Base-by-base conservation (phyloP, 2,329 filamentous ascomycete genomes). In the Hypoxylon sp. region DNA sequence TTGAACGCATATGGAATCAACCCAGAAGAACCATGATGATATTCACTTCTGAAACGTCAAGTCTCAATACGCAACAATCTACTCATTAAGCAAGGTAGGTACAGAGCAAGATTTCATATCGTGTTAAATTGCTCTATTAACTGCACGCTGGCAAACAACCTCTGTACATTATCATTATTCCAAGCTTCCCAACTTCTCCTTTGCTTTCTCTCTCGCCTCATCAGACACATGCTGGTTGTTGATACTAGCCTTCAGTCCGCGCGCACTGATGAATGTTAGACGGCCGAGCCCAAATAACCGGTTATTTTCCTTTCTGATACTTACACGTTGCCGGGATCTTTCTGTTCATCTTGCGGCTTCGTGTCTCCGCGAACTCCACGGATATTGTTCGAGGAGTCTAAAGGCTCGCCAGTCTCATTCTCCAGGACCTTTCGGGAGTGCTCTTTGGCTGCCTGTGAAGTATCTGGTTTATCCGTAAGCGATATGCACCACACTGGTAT, bases 321-420 rank as follows among this genome's bases (percentile, higher is more conserved):
- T 63, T 51, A 67, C 64, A 67, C 42, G 10, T 67, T 67, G 0
- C 55, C 56, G 1, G 50, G 50, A 31, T 66, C 58, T 24, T 67
- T 62, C 11, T 65, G 35, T 10, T 53, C 53, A 13, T 44, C 31
- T 27, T 64, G 53, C 2, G 21, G 2, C 2, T 46, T 44, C 13
- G 13, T 27, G 42, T 27, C 32, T 39, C 17, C 55, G 11, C 17
- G 42, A 24, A 44, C 47, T n/a, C 47, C 47, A 19, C 32, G 32
- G 4, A 54, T 11, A 11, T 57, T 52, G 56, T 66, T 62, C 19
- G 57, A 57, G 15, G 51, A 6, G 10, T 57, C 46, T 24, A 47
- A n/a, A 24, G 46, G 46, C 29, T 66, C 52, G n/a, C 10, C 17
- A 6, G 62, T 19, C 54, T 57, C 51, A 5, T 47, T 46, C 32